A percentile compares a stretch with the other conserved stretches of the same genome.
phyloP scores from a whole-genome alignment of 805 yeast species.

The Candida schatavii region DNA sequence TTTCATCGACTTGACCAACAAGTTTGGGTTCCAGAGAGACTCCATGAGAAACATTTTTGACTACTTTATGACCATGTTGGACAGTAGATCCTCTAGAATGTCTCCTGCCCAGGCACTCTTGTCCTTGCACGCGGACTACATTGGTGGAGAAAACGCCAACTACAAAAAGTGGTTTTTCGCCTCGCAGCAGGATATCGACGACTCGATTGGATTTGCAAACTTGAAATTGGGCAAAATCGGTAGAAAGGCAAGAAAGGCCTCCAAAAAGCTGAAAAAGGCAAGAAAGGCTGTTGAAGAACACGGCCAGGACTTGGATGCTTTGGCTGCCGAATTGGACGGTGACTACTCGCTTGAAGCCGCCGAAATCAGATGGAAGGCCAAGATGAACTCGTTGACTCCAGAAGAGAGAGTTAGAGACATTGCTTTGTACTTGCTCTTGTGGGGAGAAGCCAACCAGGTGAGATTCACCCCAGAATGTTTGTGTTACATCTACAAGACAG shows the following conservation, averaged over 20 bases:
- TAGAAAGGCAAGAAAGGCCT: slow-evolving; percentile 76
- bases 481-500: slow-evolving; percentile 94
- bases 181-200: slow-evolving; percentile 83
- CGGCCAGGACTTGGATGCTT: slow-evolving; percentile 57
- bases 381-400: slow-evolving; percentile 70
- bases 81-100: slow-evolving; percentile 84
- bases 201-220: slow-evolving; percentile 78
- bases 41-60: slow-evolving; percentile 91
- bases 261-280: slow-evolving; percentile 77
- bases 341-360: slow-evolving; percentile 81
- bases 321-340: slow-evolving; percentile 72
- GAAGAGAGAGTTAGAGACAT: slow-evolving; percentile 77
- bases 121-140: slow-evolving; percentile 81
- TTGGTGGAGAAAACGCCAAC: slow-evolving; percentile 84
- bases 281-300: slow-evolving; percentile 65
- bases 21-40: slow-evolving; percentile 88
- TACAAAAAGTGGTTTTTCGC: slow-evolving; percentile 88
- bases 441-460: slow-evolving; percentile 94
- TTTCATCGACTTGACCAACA: slow-evolving; percentile 77
- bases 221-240: slow-evolving; percentile 75
- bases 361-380: slow-evolving; percentile 84
- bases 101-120: slow-evolving; percentile 83
- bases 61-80: slow-evolving; percentile 80
- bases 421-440: slow-evolving; percentile 68
- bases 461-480: slow-evolving; percentile 89